These are phyloP conservation scores for Geotrichum macrosporum DNA, from an alignment of 1,139 yeast genomes.

Conservation along the genomic window DNA sequence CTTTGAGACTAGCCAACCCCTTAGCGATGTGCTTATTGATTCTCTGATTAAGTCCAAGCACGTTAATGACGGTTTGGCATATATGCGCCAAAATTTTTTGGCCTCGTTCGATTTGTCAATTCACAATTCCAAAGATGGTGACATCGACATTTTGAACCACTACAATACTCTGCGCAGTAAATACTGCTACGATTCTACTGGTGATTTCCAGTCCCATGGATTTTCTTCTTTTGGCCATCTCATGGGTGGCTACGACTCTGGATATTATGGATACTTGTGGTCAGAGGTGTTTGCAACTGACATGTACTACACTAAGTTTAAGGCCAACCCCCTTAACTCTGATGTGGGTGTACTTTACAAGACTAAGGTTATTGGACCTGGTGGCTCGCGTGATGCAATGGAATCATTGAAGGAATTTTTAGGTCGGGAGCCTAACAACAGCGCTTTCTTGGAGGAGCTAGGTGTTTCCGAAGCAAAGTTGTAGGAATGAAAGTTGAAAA, in stretches of 20 bases:
- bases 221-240: conserved; percentile 77
- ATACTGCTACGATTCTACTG: conserved; percentile 51
- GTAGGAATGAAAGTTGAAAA: no score
- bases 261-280: conserved; percentile 83
- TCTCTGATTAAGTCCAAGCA: conserved; percentile 64
- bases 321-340: conserved; percentile 60
- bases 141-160: conserved; percentile 46
- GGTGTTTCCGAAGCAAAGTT: no score
- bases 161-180: conserved; percentile 66
- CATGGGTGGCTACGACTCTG: conserved; percentile 81
- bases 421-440: conserved; percentile 70
- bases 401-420: conserved; percentile 60
- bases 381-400: conserved; percentile 68
- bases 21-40: conserved; percentile 55
- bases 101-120: conserved; percentile 71
- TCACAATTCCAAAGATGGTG: conserved; percentile 50
- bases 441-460: conserved; percentile 64
- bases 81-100: conserved; percentile 71
- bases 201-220: conserved; percentile 55
- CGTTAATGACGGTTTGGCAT: conserved; percentile 67
- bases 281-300: conserved; percentile 83
- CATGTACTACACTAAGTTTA: conserved; percentile 70
- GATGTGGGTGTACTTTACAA: conserved; percentile 62
- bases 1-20: conserved; percentile 52
- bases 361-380: conserved; percentile 62